Evolutionary conservation across 106 monocot species (phyloP), one percentile per base, ranked within the genome.

Genomic region (Dioscorea zingiberensis): DNA sequence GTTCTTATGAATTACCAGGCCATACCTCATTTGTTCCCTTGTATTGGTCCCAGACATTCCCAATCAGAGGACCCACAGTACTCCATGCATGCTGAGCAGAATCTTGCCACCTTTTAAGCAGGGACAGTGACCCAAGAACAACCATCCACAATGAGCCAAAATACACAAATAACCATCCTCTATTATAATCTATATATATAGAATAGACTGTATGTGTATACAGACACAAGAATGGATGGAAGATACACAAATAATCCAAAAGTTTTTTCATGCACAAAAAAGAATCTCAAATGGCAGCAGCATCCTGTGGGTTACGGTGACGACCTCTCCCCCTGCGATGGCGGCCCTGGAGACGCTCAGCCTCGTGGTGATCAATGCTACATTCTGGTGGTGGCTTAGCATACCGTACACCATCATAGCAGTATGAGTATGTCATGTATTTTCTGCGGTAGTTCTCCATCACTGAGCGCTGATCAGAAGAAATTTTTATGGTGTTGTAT

Each of bases 361-460:
- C 61, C 30, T 76, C 81, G 0, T 21, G 63, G n/a, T 32, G 23
- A n/a, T 71, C 81, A 21, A 55, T 26, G 3, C 17, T n/a, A 62
- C 81, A 81, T 68, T 81, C 81, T 14, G 58, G 44, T 16, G 56
- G 68, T 9, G 81, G 81, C 19, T 54, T 66, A 7, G 47, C 13
- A 57, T 81, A 81, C 23, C 81, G 76, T 8, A 51, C 18, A 25
- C 68, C 60, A 30, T 83, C 83, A 29, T 78, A 74, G 66, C 83
- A 83, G 44, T 83, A 83, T 12, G 65, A 78, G 27, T 83, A 83
- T 30, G 69, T 78, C 74, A 83, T 71, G 66, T 78, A 27, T 30
- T 63, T 54, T 70, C 53, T 46, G 7, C 83, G 69, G 70, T 74
- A 83, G 29, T 22, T 60, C 21, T 54, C 78, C 83, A 83, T 83